Evolutionary conservation across 2,329 filamentous ascomycete species (phyloP).

Genomic region (Arthrinium puccinioides): DNA sequence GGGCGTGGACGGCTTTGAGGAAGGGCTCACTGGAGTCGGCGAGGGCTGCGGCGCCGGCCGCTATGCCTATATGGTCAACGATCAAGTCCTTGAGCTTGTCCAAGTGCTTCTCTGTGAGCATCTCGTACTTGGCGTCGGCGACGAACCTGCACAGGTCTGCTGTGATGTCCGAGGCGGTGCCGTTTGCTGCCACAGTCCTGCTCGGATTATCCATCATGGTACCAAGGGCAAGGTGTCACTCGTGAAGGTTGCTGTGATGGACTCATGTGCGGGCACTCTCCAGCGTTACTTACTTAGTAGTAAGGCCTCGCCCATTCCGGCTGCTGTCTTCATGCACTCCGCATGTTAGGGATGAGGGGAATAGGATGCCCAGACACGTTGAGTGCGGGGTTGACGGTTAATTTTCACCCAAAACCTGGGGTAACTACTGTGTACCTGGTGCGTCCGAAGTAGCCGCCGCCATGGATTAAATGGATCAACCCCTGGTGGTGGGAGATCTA

Average conservation of each 20-base stretch:
- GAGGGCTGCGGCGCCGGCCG: slow-evolving; percentile 12
- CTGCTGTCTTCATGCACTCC: too few relatives aligned
- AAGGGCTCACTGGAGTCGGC: slow-evolving; percentile 16
- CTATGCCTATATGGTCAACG: slow-evolving; percentile 16
- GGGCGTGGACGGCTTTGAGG: slow-evolving; percentile 26
- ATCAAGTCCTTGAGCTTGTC: slow-evolving; percentile 16
- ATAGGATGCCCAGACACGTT: too few relatives aligned
- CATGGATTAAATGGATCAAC: too few relatives aligned
- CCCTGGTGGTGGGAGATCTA: too few relatives aligned
- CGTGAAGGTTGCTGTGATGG: not conserved
- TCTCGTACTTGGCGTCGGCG: slow-evolving; percentile 10
- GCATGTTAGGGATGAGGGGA: too few relatives aligned
- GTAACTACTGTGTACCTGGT: too few relatives aligned
- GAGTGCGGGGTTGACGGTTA: too few relatives aligned
- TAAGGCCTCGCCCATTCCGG: too few relatives aligned
- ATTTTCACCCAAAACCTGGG: too few relatives aligned
- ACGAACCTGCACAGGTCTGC: slow-evolving; percentile 12
- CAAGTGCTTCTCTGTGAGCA: slow-evolving; percentile 7
- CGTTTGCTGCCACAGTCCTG: not conserved
- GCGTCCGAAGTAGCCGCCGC: too few relatives aligned
- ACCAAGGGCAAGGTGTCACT: not conserved
- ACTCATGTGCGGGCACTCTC: too few relatives aligned
- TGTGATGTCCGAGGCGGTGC: slow-evolving; percentile 6
- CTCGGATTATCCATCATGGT: not conserved
- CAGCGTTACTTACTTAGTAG: too few relatives aligned